phyloP scores from a whole-genome alignment of 106 monocot genomes.

The Dactylorhiza incarnata region DNA sequence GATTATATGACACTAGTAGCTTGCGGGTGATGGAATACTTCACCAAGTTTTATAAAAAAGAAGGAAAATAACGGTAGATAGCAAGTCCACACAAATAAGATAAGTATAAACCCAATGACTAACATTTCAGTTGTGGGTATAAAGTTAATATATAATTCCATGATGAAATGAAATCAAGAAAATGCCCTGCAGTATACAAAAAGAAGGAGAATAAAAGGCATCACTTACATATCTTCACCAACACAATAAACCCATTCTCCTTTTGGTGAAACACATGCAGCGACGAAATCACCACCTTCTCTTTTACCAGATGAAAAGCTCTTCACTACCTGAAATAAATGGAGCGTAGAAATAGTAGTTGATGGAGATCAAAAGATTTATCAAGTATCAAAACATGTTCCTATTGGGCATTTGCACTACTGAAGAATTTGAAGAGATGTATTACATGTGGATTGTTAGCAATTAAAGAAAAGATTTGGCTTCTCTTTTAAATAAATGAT shows the following conservation, averaged over 20 bases:
- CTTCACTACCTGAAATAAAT: slow-evolving; percentile 65
- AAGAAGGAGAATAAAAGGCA: not conserved
- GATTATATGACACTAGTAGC: not conserved
- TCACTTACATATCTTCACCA: slow-evolving; percentile 90
- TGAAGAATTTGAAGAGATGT: too few relatives aligned
- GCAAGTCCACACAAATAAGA: not conserved
- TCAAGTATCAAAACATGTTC: not conserved
- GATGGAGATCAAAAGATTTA: not conserved
- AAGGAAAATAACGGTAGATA: not conserved
- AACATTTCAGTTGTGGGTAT: not conserved
- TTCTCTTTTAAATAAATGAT: not conserved
- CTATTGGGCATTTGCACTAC: not conserved
- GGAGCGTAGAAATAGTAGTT: not conserved
- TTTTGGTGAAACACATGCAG: slow-evolving; percentile 88
- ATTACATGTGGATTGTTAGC: not conserved
- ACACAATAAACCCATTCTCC: slow-evolving; percentile 98
- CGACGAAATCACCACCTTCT: slow-evolving; percentile 97
- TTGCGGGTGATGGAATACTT: not conserved
- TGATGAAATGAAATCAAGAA: not conserved
- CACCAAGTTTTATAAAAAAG: not conserved
- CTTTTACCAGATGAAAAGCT: slow-evolving; percentile 96
- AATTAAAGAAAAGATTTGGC: not conserved
- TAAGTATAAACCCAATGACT: not conserved
- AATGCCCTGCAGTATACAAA: not conserved
- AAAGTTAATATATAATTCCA: not conserved